phyloP scores from a whole-genome alignment of 129 eudicot species.

The Tagetes patula region DNA sequence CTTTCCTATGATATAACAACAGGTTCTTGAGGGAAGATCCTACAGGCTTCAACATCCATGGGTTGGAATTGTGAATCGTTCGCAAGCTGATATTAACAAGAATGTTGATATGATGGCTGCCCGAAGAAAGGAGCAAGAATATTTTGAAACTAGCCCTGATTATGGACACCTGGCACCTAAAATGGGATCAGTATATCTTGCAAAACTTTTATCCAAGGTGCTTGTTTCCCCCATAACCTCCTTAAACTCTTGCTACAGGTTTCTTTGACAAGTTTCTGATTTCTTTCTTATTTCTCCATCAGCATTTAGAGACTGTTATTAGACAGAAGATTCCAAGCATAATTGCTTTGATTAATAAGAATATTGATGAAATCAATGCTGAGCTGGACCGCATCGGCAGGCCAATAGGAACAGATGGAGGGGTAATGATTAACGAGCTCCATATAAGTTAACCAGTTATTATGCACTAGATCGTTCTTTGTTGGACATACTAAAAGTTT shows the following conservation, averaged over 20 bases:
- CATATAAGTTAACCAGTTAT: neutral
- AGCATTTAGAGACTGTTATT: slow-evolving; percentile 95
- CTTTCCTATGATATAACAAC: slow-evolving; percentile 5
- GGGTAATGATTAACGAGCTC: slow-evolving; percentile 50
- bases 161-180: slow-evolving; percentile 92
- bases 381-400: slow-evolving; percentile 99
- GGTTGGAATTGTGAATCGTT: slow-evolving; percentile 99
- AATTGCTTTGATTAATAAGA: slow-evolving; percentile 85
- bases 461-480: slow-evolving; percentile 6
- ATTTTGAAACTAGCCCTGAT: slow-evolving; percentile 91
- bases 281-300: slow-evolving; percentile 29
- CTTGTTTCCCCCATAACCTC: slow-evolving; percentile 14
- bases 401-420: slow-evolving; percentile 91
- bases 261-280: slow-evolving; percentile 18
- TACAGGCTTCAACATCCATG: slow-evolving; percentile 96
- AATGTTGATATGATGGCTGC: slow-evolving; percentile 89
- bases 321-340: slow-evolving; percentile 97
- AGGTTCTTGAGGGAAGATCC: slow-evolving; percentile 99
- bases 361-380: slow-evolving; percentile 87
- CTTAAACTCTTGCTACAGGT: slow-evolving; percentile 1
- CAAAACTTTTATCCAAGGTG: slow-evolving; percentile 88
- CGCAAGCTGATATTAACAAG: slow-evolving; percentile 99
- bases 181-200: slow-evolving; percentile 96
- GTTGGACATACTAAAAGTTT: slow-evolving; percentile 1
- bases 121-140: slow-evolving; percentile 85